Base-by-base conservation (phyloP, 495 filamentous ascomycete genomes). In the Lepraria neglecta region DNA sequence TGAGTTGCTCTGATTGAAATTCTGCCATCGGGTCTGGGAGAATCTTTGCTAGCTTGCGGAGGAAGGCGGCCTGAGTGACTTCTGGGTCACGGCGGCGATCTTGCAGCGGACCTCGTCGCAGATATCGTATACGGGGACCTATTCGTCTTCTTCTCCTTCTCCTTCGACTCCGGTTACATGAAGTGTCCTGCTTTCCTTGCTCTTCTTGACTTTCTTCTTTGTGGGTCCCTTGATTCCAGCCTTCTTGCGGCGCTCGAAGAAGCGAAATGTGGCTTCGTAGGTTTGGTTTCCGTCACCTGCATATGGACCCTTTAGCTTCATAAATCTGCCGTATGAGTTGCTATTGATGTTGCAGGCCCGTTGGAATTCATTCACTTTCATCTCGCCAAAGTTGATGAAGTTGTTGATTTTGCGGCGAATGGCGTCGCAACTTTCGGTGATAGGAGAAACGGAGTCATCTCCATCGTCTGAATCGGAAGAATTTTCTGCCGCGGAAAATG, bases 21-120 rank as follows among this genome's bases (percentile, higher is more conserved):
- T 72, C 14, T 68, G 56, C 28, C 67, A 64, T 54, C 78, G 70
- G 46, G 65, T 68, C 50, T 59, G 65, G 63, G 63, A 65, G 68
- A 24, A 67, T 67, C 45, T 73, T 72, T 3, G 67, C 64, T 56
- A 84, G 64, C 46, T 79, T 75, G 46, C 80, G 77, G 56, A 73
- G 71, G 69, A 86, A 80, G 48, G 71, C 68, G n/a, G 80, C 78
- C 67, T 82, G 75, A 0, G 76, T 82, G 35, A 82, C 69, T 46
- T 73, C 75, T 24, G 73, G 67, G 50, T 74, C 72, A 35, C 70
- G 69, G 76, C 74, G 40, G 70, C 71, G 60, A 86, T 80, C 71
- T 84, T 85, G 53, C 70, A 71, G 6, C 80, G 76, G 38, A 85
- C 66, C 62, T 82, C 80, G 63, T 85, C 78, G 65, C 80, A 85